Evolutionary conservation across 192 early-diverging fungal genomes (phyloP), one percentile per base, ranked within the genome.

Genomic region (Linnemannia hyalina): DNA sequence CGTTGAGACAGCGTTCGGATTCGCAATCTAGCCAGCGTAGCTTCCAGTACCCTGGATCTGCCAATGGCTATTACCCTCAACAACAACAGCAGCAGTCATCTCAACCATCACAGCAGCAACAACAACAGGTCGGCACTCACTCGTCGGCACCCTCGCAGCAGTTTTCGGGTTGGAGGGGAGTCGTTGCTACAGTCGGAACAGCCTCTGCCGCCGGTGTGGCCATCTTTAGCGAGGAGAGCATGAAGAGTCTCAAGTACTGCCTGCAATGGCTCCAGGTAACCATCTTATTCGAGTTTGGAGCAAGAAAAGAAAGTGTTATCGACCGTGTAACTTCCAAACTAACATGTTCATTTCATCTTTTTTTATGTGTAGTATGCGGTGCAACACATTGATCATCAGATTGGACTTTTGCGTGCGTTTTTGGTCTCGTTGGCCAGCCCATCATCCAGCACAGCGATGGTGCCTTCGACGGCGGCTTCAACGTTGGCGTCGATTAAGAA

Each of bases 211-310:
- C 94, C 9, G 93, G 95, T 15, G 95, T 94, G 7, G 91, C 96
- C 68, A 94, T 96, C 20, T 93, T 97, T 42, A 96, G 95, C 80
- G 97, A 97, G 76, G 97, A 99, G 82, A 95, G 95, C 80, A 93
- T 98, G 91, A 91, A 94, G 80, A 95, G 94, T 79, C 87, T 99
- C 41, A 92, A 93, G 69, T 99, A 98, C 89, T 99, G 98, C 88
- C 87, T 97, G 57, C 91, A 95, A 76, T 97, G 95, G 96, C 85
- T 98, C 20, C 91, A 94, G 89, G 92, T 93, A 88, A 77, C 73
- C 44, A 11, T 16, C 20, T 20, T 35, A 22, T 63, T 20, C 71
- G 23, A 36, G 2, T 10, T 63, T 63, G 0, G 60, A 0, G 13
- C 29, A 32, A 29, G 3, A 26, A 63, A 63, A 32, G 29, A 10